Evolutionary conservation across 2,329 filamentous ascomycete genomes (phyloP).

Genomic region (Dactylonectria macrodidyma): DNA sequence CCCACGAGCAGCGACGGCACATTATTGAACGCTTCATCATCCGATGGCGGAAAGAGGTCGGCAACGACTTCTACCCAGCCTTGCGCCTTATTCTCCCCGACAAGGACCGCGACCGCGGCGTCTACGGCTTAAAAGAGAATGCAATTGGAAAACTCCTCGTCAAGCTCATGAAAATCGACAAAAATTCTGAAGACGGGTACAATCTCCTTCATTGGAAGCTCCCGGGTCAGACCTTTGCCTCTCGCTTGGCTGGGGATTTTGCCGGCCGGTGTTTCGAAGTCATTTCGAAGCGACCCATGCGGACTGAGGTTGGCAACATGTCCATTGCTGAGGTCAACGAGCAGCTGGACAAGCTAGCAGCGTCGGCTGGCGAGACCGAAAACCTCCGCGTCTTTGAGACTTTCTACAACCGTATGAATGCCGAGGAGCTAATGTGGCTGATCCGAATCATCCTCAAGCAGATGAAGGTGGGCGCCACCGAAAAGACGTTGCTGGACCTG

Average conservation of each 20-base stretch:
- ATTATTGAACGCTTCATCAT: slow-evolving; percentile 91
- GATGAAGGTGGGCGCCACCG: slow-evolving; percentile 82
- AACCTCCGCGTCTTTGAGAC: slow-evolving; percentile 85
- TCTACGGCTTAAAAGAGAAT: slow-evolving; percentile 96
- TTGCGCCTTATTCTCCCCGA: slow-evolving; percentile 92
- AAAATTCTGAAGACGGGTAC: slow-evolving; percentile 89
- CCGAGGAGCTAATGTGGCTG: slow-evolving; percentile 94
- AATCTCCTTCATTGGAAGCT: slow-evolving; percentile 93
- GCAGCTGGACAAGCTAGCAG: slow-evolving; percentile 83
- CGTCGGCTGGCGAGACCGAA: slow-evolving; percentile 83
- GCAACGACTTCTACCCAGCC: slow-evolving; percentile 93
- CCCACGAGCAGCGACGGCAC: slow-evolving; percentile 83
- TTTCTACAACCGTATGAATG: slow-evolving; percentile 93
- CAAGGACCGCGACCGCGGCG: slow-evolving; percentile 91
- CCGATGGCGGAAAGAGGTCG: slow-evolving; percentile 89
- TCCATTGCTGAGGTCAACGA: slow-evolving; percentile 92
- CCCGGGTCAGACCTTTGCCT: slow-evolving; percentile 76
- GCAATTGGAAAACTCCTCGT: slow-evolving; percentile 92
- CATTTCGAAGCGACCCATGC: slow-evolving; percentile 85
- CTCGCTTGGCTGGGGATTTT: slow-evolving; percentile 88
- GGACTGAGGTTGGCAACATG: slow-evolving; percentile 81
- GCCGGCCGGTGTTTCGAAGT: slow-evolving; percentile 90
- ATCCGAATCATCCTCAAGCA: slow-evolving; percentile 92
- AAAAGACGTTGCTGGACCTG: slow-evolving; percentile 87
- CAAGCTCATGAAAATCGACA: slow-evolving; percentile 92